Base-by-base conservation (phyloP, 257 asterid genomes). In the Forsythia viridissima region DNA sequence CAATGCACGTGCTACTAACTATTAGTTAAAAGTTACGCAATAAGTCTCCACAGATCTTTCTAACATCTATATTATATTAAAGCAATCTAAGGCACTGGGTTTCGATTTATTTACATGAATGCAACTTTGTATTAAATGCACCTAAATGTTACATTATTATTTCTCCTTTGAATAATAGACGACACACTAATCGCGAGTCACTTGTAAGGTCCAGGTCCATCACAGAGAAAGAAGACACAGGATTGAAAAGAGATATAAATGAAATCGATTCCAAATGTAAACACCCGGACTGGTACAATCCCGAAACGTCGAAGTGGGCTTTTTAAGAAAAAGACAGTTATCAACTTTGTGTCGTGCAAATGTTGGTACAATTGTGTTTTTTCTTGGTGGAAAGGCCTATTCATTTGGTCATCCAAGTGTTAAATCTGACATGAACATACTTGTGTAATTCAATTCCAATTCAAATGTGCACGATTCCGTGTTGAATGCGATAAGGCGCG, bases 271-370 rank as follows among this genome's bases (percentile, higher is more conserved):
- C 80, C 66, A 15, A 71, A 70, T 43, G 74, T 68, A 15, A 79
- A 65, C 16, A 72, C 80, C 5, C 73, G 85, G 4, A 57, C 38
- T 11, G 73, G 61, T 5, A 82, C 83, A 1, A 78, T 78, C 68
- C 73, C 85, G 6, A 82, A 82, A 44, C 82, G 85, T 5, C 75
- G 80, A 40, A 63, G 11, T 2, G 85, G 85, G 30, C 18, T 82
- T 42, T 82, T 73, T 77, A 82, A 82, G 77, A 78, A 82, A 37
- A 82, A 80, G 2, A 79, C 80, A 82, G 46, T 80, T 82, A 36
- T 73, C 85, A 4, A 43, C 73, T 61, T 40, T 82, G 18, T 82
- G 82, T 34, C 80, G 80, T 4, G 85, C 80, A 8, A 74, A 78
- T 44, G 67, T 82, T 2, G 82, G 39, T 13, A 8, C 78, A 10